Evolutionary conservation across 2,329 filamentous ascomycete genomes (phyloP).

Genomic region (Sarocladium kiliense): DNA sequence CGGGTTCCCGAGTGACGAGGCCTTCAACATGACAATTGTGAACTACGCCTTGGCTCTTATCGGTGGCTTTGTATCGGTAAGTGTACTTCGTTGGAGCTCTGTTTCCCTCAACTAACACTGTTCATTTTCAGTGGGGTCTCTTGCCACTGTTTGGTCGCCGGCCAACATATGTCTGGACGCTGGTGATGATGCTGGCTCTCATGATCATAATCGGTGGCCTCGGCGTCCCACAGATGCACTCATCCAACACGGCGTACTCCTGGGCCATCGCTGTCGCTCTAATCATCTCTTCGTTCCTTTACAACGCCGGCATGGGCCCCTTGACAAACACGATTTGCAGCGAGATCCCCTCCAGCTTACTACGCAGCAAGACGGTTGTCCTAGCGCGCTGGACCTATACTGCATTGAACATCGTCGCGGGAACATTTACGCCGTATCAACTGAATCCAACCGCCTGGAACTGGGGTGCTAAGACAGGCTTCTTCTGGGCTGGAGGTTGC

Average conservation of each 20-base stretch:
- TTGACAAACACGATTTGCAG: conserved; percentile 32
- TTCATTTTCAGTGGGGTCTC: conserved; percentile 10
- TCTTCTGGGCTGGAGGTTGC: conserved; percentile 27
- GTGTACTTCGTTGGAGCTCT: not conserved
- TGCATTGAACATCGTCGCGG: conserved; percentile 33
- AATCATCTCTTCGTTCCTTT: conserved; percentile 12
- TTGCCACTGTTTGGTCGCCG: conserved; percentile 13
- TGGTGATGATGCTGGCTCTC: conserved; percentile 10
- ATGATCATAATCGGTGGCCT: conserved; percentile 11
- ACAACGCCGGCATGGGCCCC: conserved; percentile 36
- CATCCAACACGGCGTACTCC: conserved; percentile 4
- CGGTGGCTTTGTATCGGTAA: conserved; percentile 21
- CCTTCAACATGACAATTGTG: conserved; percentile 26
- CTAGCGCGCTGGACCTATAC: conserved; percentile 34
- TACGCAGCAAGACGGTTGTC: conserved; percentile 36
- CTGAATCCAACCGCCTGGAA: conserved; percentile 27
- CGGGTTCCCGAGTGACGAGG: conserved; percentile 19
- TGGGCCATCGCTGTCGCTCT: conserved; percentile 12
- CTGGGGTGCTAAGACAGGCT: conserved; percentile 31
- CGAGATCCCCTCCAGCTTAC: conserved; percentile 32
- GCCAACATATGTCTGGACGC: conserved; percentile 11
- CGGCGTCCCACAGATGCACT: conserved; percentile 9
- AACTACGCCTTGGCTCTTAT: conserved; percentile 29
- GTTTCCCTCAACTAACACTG: not conserved
- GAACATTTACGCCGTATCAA: conserved; percentile 27